Conservation (phyloP, 176 grass and related monocot genomes). For the Canna indica region DNA sequence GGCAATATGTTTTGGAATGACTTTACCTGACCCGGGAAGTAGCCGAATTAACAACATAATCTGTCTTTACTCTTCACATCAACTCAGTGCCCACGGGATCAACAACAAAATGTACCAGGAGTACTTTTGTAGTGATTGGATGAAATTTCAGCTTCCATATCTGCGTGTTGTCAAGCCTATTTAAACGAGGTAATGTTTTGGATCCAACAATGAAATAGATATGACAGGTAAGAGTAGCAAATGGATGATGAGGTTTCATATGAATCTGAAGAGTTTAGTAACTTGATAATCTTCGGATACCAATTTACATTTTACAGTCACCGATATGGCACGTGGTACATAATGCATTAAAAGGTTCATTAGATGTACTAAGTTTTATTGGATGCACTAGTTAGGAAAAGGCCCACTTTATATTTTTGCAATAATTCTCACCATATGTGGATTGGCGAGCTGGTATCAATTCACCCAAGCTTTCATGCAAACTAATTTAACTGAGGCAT, state of each 20-base stretch:
- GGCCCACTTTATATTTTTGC: too few relatives aligned
- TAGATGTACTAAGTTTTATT: background rate
- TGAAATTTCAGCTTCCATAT: conserved; percentile 51
- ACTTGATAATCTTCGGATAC: too few relatives aligned
- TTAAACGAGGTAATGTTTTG: background rate
- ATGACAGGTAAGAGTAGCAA: too few relatives aligned
- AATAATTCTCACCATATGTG: too few relatives aligned
- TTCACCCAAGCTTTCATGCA: too few relatives aligned
- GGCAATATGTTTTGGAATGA: background rate
- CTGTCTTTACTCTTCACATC: conserved; percentile 43
- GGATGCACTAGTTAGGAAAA: background rate
- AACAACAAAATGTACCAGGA: conserved; percentile 47
- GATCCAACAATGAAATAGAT: background rate
- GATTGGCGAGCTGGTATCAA: too few relatives aligned
- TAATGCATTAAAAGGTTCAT: background rate
- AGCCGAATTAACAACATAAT: background rate
- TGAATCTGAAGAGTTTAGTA: background rate
- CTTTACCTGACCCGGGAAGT: background rate
- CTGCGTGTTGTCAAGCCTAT: conserved; percentile 34
- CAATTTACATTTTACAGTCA: too few relatives aligned
- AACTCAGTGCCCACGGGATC: conserved; percentile 56
- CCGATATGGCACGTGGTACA: background rate
- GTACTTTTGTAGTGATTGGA: conserved; percentile 39
- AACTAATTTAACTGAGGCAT: too few relatives aligned
- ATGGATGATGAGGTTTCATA: background rate